Evolutionary conservation across 176 grass and related monocot species (phyloP).

Genomic region (Triticum monococcum): DNA sequence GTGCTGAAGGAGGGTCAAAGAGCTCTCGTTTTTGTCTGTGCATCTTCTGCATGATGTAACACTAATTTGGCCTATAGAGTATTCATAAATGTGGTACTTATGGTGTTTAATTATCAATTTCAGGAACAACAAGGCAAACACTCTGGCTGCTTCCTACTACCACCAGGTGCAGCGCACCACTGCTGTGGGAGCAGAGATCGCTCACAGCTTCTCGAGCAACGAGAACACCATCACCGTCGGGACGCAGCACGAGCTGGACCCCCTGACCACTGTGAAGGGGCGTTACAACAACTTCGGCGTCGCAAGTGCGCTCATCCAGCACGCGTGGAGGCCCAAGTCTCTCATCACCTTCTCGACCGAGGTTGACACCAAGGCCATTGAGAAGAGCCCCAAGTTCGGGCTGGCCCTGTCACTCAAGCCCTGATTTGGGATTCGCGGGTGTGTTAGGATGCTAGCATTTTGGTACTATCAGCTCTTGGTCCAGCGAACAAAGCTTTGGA

Average conservation of each 20-base stretch:
- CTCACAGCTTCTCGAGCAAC: conserved; percentile 65
- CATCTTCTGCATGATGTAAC: neutral
- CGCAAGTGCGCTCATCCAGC: conserved; percentile 64
- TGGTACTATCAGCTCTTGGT: conserved; percentile 26
- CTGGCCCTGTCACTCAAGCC: conserved; percentile 60
- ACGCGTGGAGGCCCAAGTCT: conserved; percentile 65
- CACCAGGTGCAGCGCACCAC: conserved; percentile 56
- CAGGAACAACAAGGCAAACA: conserved; percentile 71
- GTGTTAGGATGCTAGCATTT: conserved; percentile 39
- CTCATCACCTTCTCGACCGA: conserved; percentile 66
- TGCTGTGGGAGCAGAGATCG: conserved; percentile 68
- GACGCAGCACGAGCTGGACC: conserved; percentile 49
- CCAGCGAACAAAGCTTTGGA: conserved; percentile 30
- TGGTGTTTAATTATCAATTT: conserved; percentile 13
- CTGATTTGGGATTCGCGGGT: conserved; percentile 24
- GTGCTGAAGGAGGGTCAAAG: neutral
- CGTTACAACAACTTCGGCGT: conserved; percentile 71
- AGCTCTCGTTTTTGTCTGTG: neutral
- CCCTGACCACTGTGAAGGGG: conserved; percentile 56
- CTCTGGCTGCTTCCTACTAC: conserved; percentile 67
- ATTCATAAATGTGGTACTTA: neutral
- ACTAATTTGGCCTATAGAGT: neutral
- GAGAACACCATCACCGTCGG: conserved; percentile 66
- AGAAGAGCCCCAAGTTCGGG: conserved; percentile 61
- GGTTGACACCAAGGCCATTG: conserved; percentile 59